Base-by-base conservation (phyloP, 805 yeast species). In the Myxozyma monticola region DNA sequence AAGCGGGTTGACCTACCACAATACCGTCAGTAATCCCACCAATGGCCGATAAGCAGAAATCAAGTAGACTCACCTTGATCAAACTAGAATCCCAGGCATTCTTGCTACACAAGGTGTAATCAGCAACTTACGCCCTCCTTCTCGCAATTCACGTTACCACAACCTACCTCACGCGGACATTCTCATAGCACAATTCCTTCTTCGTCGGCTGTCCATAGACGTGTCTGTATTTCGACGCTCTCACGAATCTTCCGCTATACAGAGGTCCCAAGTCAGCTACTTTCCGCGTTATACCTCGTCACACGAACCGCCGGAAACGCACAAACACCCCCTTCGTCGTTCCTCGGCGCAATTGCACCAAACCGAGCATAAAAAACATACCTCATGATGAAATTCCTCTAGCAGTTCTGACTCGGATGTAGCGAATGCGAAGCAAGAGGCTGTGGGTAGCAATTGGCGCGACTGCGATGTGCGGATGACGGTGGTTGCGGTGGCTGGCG, bases 71-170 rank as follows among this genome's bases (percentile, higher is more conserved):
- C 51, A 67, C 73, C 63, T 88, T 82, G 59, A 93, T 78, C 58
- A 93, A 75, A 68, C 91, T 91, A 44, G 96, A 86, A 69, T 93
- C 99, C 87, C 96, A 93, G 1, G 98, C 99, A 65, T 89, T 90
- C 65, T 87, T 83, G 60, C 96, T 86, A 49, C 84, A 21, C n/a
- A n/a, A 21, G 29, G 15, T 3, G 14, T 24, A 3, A 29, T 26
- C 37, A 40, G 40, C 26, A 10, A 18, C 17, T n/a, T 14, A 28
- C 14, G 9, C 14, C 31, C 31, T 28, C 14, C 14, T 10, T 28
- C 14, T 28, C 31, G n/a, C 14, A 10, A 49, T 65, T 12, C 45
- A 65, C 65, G 69, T 69, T 38, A 73, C 61, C n/a, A 17, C 14
- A 10, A 49, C 66, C 12, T 48, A 65, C 65, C 69, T 69, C 39